Evolutionary conservation across 768 basidiomycete genomes (phyloP), one percentile per base, ranked within the genome.

Genomic region (Tylopilus sp.): DNA sequence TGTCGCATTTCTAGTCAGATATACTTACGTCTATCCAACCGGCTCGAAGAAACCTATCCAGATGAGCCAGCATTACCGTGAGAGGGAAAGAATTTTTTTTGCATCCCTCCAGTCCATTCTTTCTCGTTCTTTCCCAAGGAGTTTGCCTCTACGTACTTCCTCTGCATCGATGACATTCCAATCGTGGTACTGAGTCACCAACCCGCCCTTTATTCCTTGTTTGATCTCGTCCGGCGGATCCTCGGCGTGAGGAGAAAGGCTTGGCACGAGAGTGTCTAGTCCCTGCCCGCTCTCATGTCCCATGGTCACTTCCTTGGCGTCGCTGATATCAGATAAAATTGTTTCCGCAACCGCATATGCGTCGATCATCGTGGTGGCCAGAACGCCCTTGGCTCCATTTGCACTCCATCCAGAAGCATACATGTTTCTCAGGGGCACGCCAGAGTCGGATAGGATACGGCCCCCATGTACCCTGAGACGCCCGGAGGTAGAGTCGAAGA

Each of bases 401-500:
- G 91, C 86, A 2, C 91, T 86, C 97, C 97, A 99, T 10, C 95
- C 95, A 1, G 90, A 86, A 1, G 91, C 87, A 64, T 97, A 99
- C n/a, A 95, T 74, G 51, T 81, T 81, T 33, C 74, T 76, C 33
- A 85, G 57, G 11, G 70, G 65, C 5, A 55, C 48, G 0, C 76
- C 76, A 4, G 56, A 57, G 3, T 65, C 57, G 11, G 73, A 71
- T 23, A 80, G 60, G 8, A 89, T 71, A 12, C 83, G 75, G 4
- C 80, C 80, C 7, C 68, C 67, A 3, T 67, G 55, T 1, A 79
- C 78, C n/a, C 82, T 79, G 13, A 89, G 70, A 58, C 83, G 84
- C 3, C 77, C 69, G 4, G 80, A 65, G 2, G 68, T 60, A 0
- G 80, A 71, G 59, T 90, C 85, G 57, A 78, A 84, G 72, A 78